phyloP scores from a whole-genome alignment of 2,329 filamentous ascomycete species.

The Xylariaceae sp. region DNA sequence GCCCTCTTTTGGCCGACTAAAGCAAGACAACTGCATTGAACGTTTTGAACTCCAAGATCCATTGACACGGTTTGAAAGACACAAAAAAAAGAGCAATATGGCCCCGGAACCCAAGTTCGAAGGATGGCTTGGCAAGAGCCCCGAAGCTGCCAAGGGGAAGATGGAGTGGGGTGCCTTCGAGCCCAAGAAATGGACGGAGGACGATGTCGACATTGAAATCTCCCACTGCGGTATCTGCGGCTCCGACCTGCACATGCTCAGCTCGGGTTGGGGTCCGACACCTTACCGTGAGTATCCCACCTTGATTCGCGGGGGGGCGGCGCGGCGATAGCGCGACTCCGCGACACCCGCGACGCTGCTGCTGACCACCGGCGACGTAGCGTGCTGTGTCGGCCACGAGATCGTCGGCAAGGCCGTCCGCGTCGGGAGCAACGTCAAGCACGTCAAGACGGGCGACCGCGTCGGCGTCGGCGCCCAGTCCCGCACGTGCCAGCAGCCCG shows the following conservation, averaged over 20 bases:
- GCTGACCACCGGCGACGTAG: slow-evolving; percentile 17
- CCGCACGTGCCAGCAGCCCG: slow-evolving; percentile 41
- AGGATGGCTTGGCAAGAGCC: slow-evolving; percentile 41
- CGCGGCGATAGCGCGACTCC: slow-evolving; percentile 2
- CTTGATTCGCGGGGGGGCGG: too few species aligned
- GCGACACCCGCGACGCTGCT: neutral
- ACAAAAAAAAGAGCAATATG: too few species aligned
- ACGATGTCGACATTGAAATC: slow-evolving; percentile 57
- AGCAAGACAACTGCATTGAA: too few species aligned
- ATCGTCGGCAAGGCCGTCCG: slow-evolving; percentile 53
- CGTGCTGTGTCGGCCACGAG: slow-evolving; percentile 55
- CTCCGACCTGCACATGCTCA: slow-evolving; percentile 51
- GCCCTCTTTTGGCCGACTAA: too few species aligned
- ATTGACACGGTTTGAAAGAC: too few species aligned
- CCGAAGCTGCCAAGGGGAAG: slow-evolving; percentile 37
- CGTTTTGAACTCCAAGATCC: too few species aligned
- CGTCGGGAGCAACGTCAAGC: slow-evolving; percentile 51
- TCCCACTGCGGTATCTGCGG: slow-evolving; percentile 62
- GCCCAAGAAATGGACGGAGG: slow-evolving; percentile 60
- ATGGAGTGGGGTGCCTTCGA: slow-evolving; percentile 50
- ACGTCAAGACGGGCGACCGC: slow-evolving; percentile 29
- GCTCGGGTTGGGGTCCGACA: slow-evolving; percentile 43
- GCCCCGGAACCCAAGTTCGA: slow-evolving; percentile 34
- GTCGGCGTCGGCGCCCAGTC: slow-evolving; percentile 50
- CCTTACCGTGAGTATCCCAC: slow-evolving; percentile 31